These are phyloP conservation scores for Exserohilum turcica DNA, from an alignment of 2,329 filamentous ascomycete species.

Conservation along the genomic window DNA sequence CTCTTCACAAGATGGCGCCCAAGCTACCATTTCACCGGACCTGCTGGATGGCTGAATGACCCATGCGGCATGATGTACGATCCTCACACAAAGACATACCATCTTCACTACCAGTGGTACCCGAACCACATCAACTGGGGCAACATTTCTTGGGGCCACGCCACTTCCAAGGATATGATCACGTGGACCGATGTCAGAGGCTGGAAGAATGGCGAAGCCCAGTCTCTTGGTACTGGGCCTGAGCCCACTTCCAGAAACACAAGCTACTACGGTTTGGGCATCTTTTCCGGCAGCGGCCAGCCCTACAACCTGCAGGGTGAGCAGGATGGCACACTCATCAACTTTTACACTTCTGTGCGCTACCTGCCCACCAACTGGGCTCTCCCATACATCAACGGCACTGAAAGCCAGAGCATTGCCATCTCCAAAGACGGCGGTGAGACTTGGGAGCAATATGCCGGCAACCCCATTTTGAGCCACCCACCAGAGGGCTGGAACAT, in stretches of 20 bases:
- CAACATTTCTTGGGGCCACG: slow-evolving; percentile 54
- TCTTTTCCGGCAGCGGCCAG: slow-evolving; percentile 59
- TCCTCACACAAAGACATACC: slow-evolving; percentile 54
- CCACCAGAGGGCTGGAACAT: slow-evolving; percentile 54
- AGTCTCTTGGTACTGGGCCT: slow-evolving; percentile 49
- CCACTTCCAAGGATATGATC: slow-evolving; percentile 57
- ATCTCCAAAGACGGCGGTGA: slow-evolving; percentile 53
- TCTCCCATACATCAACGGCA: slow-evolving; percentile 51
- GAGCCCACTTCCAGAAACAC: slow-evolving; percentile 35
- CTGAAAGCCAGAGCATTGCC: slow-evolving; percentile 55
- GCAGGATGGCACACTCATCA: slow-evolving; percentile 52
- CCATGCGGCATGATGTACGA: slow-evolving; percentile 55
- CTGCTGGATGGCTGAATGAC: slow-evolving; percentile 56
- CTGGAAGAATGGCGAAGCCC: slow-evolving; percentile 53
- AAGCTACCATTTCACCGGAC: slow-evolving; percentile 54
- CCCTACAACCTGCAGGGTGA: slow-evolving; percentile 56
- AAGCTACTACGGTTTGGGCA: slow-evolving; percentile 57
- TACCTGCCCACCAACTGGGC: slow-evolving; percentile 54
- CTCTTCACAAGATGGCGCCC: slow-evolving; percentile 57
- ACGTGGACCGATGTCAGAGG: slow-evolving; percentile 53
- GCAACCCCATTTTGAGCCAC: slow-evolving; percentile 53
- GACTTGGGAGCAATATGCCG: slow-evolving; percentile 54
- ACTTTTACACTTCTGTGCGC: slow-evolving; percentile 56
- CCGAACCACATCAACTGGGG: slow-evolving; percentile 56
- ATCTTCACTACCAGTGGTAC: slow-evolving; percentile 61